Percentiles rank a stretch among this genome's conserved stretches.
These are phyloP conservation scores for Sutorius australiensis DNA, from an alignment of 768 basidiomycete species.

Conservation along the genomic window DNA sequence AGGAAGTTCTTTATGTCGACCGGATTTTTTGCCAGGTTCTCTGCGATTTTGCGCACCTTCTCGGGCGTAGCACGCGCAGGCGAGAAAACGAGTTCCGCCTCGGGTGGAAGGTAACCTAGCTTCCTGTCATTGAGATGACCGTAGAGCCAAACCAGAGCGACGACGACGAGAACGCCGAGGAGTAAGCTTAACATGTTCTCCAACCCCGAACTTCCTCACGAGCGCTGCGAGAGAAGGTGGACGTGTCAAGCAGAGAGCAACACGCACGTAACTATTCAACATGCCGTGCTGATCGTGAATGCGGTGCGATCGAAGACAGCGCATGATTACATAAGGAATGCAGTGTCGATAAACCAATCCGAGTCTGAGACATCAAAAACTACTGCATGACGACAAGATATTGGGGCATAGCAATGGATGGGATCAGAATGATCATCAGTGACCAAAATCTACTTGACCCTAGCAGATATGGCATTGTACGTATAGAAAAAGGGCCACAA, in stretches of 20 bases:
- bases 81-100: conserved; percentile 43
- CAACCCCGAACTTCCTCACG: neutral
- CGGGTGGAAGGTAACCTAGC: conserved; percentile 46
- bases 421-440: neutral
- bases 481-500: conserved; percentile 23
- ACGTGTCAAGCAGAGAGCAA: neutral
- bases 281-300: too few species aligned
- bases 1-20: conserved; percentile 43
- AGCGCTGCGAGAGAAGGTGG: neutral
- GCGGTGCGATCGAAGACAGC: too few species aligned
- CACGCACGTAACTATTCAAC: neutral
- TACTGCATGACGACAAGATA: neutral
- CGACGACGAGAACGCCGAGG: conserved; percentile 2
- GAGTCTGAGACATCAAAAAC: neutral
- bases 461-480: conserved; percentile 1
- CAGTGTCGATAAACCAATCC: neutral
- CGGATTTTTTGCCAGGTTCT: conserved; percentile 32
- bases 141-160: conserved; percentile 32
- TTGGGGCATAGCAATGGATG: neutral
- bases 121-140: conserved; percentile 51
- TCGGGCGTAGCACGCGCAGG: conserved; percentile 48
- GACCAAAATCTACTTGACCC: neutral
- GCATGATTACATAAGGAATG: too few species aligned
- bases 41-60: conserved; percentile 39
- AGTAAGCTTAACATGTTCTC: conserved; percentile 19